phyloP scores from a whole-genome alignment of 768 basidiomycete species.

The Termitomyces sp. region DNA sequence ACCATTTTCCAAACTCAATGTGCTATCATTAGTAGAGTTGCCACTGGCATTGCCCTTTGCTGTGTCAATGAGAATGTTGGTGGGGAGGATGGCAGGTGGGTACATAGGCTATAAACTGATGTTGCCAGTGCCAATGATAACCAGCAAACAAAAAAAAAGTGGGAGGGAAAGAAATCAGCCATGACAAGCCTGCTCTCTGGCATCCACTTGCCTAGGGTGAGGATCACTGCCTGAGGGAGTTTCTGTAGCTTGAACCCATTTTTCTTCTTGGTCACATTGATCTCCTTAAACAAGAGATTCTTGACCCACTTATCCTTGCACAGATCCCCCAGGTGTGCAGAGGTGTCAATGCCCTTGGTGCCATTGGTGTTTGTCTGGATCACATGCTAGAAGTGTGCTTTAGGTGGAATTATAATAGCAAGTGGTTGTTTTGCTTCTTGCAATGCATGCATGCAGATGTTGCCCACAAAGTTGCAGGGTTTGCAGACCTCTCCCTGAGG shows the following conservation, averaged over 20 bases:
- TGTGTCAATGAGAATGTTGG: too few relatives aligned
- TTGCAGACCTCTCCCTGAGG: conserved; percentile 87
- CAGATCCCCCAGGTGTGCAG: conserved; percentile 38
- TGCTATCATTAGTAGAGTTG: too few relatives aligned
- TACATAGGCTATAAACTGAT: too few relatives aligned
- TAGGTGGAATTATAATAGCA: conserved; percentile 81
- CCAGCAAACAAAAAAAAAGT: too few relatives aligned
- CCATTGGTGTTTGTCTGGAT: conserved; percentile 24
- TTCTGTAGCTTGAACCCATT: conserved; percentile 79
- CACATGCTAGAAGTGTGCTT: conserved; percentile 55
- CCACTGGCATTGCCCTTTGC: too few relatives aligned
- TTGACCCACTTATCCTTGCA: conserved; percentile 51
- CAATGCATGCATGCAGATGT: conserved; percentile 79
- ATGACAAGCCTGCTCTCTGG: conserved; percentile 83
- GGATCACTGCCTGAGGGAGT: conserved; percentile 64
- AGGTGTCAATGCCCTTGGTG: conserved; percentile 4
- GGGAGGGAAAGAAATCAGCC: too few relatives aligned
- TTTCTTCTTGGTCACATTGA: conserved; percentile 77
- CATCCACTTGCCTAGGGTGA: conserved; percentile 86
- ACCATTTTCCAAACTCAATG: too few relatives aligned
- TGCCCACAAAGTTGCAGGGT: conserved; percentile 69
- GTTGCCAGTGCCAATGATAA: too few relatives aligned
- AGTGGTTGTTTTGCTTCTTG: conserved; percentile 77
- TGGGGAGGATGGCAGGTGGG: too few relatives aligned
- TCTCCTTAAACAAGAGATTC: conserved; percentile 63